Base-by-base conservation (phyloP, 495 filamentous ascomycete species). In the Darksidea phi region DNA sequence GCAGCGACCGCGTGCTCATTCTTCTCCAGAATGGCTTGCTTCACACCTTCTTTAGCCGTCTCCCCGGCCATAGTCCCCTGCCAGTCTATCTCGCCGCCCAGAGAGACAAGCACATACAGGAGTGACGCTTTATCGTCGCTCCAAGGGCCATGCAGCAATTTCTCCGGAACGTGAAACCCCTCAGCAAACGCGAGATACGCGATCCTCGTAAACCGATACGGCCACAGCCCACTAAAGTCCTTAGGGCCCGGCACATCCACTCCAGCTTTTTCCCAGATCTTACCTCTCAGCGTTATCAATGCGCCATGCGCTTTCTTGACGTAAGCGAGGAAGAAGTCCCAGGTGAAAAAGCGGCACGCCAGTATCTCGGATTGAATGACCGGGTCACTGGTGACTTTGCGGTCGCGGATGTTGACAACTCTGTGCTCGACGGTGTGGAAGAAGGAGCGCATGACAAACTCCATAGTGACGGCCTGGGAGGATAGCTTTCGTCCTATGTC, bases 161-260 rank as follows among this genome's bases (percentile, higher is more conserved):
- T 64, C 47, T 68, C 66, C 10, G 66, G 66, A n/a, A 68, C 57
- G n/a, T 10, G 56, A n/a, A 68, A 64, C 3, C 55, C 56, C 20
- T 57, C 47, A 0, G 66, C 61, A 50, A 68, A 64, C 4, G 55
- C 42, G 12, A 68, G 52, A 52, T 64, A 64, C 12, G 46, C 43
- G 26, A 68, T 57, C 24, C 49, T 53, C 15, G 46, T 59, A 25
- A 67, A 55, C 41, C 51, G 48, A 46, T 46, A 59, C 11, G 64
- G 64, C 60, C 60, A 63, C 10, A 67, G 28, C 5, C 46, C 48
- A 7, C 49, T 45, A 15, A 67, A 58, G 21, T n/a, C 18, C 7
- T 23, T 36, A 7, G 51, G 36, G 17, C 50, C 59, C 8, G 59
- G 64, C 20, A 55, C 36, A 20, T 34, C 15, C 34, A 67, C 46